These are phyloP conservation scores for Elaeagnus macrophylla DNA, from an alignment of 306 rosid species.

Conservation along the genomic window DNA sequence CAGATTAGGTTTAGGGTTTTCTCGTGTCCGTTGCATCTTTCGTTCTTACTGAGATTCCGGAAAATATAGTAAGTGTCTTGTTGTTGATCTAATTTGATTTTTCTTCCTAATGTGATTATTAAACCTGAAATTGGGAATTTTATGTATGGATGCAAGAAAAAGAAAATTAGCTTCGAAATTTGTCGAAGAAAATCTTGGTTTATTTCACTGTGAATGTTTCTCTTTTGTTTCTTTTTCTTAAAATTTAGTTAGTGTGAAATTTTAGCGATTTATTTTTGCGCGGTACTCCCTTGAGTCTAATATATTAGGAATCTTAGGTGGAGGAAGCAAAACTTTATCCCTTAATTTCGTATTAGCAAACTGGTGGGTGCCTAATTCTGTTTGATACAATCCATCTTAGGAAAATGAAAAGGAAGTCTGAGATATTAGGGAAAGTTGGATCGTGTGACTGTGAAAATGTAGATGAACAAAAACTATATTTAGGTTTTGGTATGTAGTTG, in stretches of 20 bases:
- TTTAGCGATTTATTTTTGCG: no score
- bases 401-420: neutral
- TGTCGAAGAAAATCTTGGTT: no score
- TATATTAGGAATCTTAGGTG: no score
- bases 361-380: neutral
- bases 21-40: neutral
- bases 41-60: neutral
- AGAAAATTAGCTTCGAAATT: neutral
- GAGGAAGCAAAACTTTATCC: neutral
- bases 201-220: no score
- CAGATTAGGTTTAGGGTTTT: no score
- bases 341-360: neutral
- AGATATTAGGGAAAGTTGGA: neutral
- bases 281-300: no score
- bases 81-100: neutral
- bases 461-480: no score
- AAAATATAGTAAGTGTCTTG: conserved; percentile 3
- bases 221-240: no score
- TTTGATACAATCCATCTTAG: neutral
- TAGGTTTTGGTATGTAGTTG: no score
- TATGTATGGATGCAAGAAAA: neutral
- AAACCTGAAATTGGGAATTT: neutral
- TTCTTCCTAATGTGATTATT: neutral
- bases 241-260: neutral
- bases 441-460: neutral